Percentiles rank a stretch among this genome's conserved stretches.
These are phyloP conservation scores for Aspergillus floridensis DNA, from an alignment of 2,329 filamentous ascomycete genomes.

Conservation along the genomic window DNA sequence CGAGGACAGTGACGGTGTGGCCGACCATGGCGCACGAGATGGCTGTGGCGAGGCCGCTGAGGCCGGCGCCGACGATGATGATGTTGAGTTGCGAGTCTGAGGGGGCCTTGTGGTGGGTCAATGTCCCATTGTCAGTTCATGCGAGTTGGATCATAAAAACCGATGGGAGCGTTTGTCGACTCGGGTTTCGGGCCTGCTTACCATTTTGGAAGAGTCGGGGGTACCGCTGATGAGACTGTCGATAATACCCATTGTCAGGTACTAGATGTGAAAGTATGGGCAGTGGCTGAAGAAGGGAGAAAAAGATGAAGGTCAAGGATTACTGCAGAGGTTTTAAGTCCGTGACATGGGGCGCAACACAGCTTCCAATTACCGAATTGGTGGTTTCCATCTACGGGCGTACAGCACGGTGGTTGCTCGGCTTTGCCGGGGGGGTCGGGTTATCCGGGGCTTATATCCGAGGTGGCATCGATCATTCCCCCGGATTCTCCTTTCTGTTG, in stretches of 20 bases:
- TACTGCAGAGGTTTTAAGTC: not conserved
- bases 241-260: not conserved
- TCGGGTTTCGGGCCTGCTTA: not conserved
- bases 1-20: slow-evolving; percentile 29
- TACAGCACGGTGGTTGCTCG: not conserved
- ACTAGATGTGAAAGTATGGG: too few relatives aligned
- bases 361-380: not conserved
- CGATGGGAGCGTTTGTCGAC: too few relatives aligned
- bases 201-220: not conserved
- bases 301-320: not conserved
- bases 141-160: too few relatives aligned
- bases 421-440: slow-evolving; percentile 3
- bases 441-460: not conserved
- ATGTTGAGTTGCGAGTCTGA: slow-evolving; percentile 20
- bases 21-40: slow-evolving; percentile 27
- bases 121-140: too few relatives aligned
- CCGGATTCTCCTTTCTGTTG: not conserved
- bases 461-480: not conserved
- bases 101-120: not conserved
- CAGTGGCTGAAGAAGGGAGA: not conserved
- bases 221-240: not conserved
- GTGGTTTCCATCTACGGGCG: not conserved
- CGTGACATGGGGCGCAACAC: not conserved
- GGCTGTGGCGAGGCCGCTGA: slow-evolving; percentile 31
- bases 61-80: slow-evolving; percentile 32